Base-by-base conservation (phyloP, 371 early-diverging fungal genomes). In the Mucor indicus region DNA sequence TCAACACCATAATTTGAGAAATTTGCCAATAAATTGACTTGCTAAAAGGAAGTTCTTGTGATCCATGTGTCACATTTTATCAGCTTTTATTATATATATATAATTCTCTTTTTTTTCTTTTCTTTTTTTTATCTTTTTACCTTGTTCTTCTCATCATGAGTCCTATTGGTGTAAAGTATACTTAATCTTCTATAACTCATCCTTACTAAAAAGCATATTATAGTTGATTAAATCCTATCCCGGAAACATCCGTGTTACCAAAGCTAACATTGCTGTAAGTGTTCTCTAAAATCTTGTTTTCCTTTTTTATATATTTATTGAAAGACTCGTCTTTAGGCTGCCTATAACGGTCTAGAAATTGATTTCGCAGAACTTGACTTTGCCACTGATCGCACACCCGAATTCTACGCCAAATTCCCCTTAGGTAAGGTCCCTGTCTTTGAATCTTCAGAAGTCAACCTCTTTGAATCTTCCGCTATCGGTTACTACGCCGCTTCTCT, bases 381-480 rank as follows among this genome's bases (percentile, higher is more conserved):
- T 59, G 80, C 80, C 45, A 79, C 69, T 36, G 80, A 81, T 66
- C 45, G 48, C 43, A 80, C 81, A 48, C 67, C 84, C 43, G 95
- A 87, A 61, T 94, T 79, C 80, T 68, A 84, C 44, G 77, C 75
- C 70, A 92, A 92, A 79, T 93, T 87, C 79, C 90, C 93, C 48
- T 12, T 59, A 31, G 88, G 85, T 55, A 82, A 90, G 82, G 80
- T 89, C 48, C 95, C 95, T 25, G 84, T 76, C 30, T 87, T 91
- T 52, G 92, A 90, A 72, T 75, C 79, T 43, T 62, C 82, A 47
- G 86, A 89, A 30, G 81, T 79, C 71, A 64, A 69, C 57, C 54
- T 92, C 49, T 81, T 77, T 55, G 93, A 95, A 75, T 80, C 83
- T 51, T 81, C 78, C 59, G 93, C 93, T 53, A 95, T 95, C 46